phyloP scores from a whole-genome alignment of 805 yeast genomes.

The Torulaspora indica region DNA sequence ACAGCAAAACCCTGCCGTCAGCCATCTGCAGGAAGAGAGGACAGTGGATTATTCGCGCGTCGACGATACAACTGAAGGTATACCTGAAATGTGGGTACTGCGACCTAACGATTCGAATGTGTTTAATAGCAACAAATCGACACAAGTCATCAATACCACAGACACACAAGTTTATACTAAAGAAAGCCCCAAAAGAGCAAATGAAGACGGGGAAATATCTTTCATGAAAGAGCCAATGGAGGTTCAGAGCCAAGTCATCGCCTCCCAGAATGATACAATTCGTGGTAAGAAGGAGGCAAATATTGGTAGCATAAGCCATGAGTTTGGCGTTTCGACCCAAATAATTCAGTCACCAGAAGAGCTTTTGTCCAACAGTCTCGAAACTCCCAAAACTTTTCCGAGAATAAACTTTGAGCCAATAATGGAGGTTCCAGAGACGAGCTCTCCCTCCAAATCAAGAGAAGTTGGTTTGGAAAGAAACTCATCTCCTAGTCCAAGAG shows the following conservation, averaged over 20 bases:
- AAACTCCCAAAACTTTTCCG: conserved; percentile 4
- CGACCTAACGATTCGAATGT: conserved; percentile 8
- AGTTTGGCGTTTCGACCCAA: conserved; percentile 6
- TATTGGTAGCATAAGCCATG: neutral
- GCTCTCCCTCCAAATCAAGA: conserved; percentile 18
- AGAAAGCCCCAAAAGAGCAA: neutral
- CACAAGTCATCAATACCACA: conserved; percentile 19
- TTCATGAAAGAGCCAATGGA: neutral
- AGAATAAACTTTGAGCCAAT: conserved; percentile 10
- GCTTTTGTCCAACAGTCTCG: conserved; percentile 2
- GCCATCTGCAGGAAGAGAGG: conserved; percentile 1
- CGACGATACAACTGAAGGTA: conserved; percentile 22
- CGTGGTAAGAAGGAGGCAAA: conserved; percentile 1
- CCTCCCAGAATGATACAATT: conserved; percentile 1
- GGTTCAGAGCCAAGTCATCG: conserved; percentile 13
- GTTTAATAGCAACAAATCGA: conserved; percentile 17
- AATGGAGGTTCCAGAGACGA: conserved; percentile 23
- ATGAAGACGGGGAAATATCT: neutral
- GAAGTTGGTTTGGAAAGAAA: conserved; percentile 2
- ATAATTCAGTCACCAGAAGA: conserved; percentile 16
- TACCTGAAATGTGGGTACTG: conserved; percentile 17
- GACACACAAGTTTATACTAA: conserved; percentile 14
- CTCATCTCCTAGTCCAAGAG: conserved; percentile 7
- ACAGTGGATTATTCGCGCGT: conserved; percentile 10
- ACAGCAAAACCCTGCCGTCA: no score